phyloP scores from a whole-genome alignment of 768 basidiomycete species.

The Multifurca ochricompacta region DNA sequence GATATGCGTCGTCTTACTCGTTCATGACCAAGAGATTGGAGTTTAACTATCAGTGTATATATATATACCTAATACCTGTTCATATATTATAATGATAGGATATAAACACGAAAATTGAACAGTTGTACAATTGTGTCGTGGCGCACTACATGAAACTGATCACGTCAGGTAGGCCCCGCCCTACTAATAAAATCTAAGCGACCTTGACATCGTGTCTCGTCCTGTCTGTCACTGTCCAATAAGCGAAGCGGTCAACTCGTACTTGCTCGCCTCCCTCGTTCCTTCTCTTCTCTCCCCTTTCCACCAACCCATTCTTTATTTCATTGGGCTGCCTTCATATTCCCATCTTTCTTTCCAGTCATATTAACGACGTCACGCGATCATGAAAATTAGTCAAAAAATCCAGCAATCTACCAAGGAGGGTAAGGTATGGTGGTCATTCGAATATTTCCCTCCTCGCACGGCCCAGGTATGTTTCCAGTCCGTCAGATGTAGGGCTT shows the following conservation, averaged over 20 bases:
- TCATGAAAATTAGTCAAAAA: conserved; percentile 94
- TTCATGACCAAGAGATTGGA: not conserved
- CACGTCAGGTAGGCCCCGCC: too few species aligned
- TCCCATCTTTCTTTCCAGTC: not conserved
- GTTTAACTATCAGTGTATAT: too few species aligned
- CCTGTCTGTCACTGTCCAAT: not conserved
- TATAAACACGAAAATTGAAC: too few species aligned
- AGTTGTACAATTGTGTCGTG: too few species aligned
- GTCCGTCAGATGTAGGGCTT: not conserved
- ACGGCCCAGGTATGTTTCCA: conserved; percentile 70
- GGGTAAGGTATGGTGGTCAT: conserved; percentile 93
- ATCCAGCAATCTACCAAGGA: conserved; percentile 80
- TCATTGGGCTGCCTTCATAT: not conserved
- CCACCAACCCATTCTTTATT: not conserved
- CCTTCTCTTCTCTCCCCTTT: not conserved
- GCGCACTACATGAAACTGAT: too few species aligned
- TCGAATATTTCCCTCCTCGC: conserved; percentile 96
- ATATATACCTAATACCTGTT: too few species aligned
- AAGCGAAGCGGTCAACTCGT: not conserved
- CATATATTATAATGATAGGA: too few species aligned
- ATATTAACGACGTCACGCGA: conserved; percentile 8
- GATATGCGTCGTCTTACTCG: conserved; percentile 10
- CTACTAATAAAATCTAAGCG: not conserved
- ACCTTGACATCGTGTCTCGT: not conserved
- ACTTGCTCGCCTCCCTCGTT: not conserved